Evolutionary conservation across 2,329 filamentous ascomycete species (phyloP), one percentile per base, ranked within the genome.

Genomic region (Byssothecium circinans): DNA sequence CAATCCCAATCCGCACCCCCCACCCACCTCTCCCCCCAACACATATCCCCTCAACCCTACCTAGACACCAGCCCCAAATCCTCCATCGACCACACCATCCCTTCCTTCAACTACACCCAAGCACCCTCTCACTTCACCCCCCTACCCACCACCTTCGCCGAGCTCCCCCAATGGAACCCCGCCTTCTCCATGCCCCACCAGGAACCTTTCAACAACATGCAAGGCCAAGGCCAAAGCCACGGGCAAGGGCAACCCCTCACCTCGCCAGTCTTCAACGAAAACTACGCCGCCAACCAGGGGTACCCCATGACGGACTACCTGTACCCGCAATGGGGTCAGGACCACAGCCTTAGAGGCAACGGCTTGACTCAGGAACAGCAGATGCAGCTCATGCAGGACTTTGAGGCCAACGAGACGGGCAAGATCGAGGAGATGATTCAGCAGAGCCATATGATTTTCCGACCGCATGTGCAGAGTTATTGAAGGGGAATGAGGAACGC

Each of bases 331-430:
- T 89, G 84, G 55, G 88, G 80, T 36, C 55, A 61, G 33, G 61
- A 66, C 25, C 53, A 59, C n/a, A n/a, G n/a, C n/a, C n/a, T n/a
- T 7, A 52, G 68, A 40, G 61, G 62, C 4, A 61, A 61, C 19
- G 78, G 78, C 49, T 75, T 95, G 25, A 91, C 85, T 49, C 86
- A 91, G 54, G 82, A 89, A 62, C 89, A 95, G 70, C 89, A 94
- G 70, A 74, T 86, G 53, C 88, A 95, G 74, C 75, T 95, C 30
- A 90, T 95, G 87, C 83, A 85, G 45, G 84, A 85, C 40, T 78
- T 95, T 27, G 88, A 94, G 68, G 87, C 65, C 35, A 70, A 71
- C 41, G 71, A 72, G 18, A 67, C 66, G 1, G 62, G 65, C 43
- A 69, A 71, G 50, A 68, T 74, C 15, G 68, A 74, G 47, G 60